Percentiles rank a stretch among this genome's conserved stretches.
Conservation (phyloP, 805 yeast genomes). For the Cyberlindnera japonica region DNA sequence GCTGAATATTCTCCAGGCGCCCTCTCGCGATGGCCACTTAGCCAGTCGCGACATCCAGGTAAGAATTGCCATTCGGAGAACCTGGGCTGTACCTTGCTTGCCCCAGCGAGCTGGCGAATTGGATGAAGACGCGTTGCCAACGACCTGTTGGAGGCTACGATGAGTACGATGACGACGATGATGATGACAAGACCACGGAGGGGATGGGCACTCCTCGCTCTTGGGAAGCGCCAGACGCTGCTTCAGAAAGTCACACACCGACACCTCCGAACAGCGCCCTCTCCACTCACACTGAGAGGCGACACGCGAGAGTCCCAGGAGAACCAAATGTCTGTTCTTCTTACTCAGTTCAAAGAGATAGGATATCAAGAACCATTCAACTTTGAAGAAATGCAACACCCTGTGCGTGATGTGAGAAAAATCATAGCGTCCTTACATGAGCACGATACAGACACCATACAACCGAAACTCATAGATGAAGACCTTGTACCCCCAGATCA, state of each 20-base stretch:
- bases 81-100: no score
- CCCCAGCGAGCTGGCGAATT: no score
- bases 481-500: background rate
- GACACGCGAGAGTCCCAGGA: no score
- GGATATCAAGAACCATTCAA: slow-evolving; percentile 8
- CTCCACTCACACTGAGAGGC: background rate
- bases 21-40: slow-evolving; percentile 1
- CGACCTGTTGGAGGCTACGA: no score
- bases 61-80: no score
- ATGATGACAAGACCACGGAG: no score
- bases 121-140: no score
- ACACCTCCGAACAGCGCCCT: background rate
- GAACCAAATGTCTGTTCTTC: background rate
- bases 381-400: background rate
- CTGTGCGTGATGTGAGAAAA: slow-evolving; percentile 5
- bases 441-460: no score
- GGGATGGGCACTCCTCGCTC: no score
- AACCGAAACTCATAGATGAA: background rate
- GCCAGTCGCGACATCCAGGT: no score
- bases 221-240: no score
- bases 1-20: slow-evolving; percentile 1
- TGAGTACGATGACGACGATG: no score
- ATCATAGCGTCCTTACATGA: slow-evolving; percentile 2
- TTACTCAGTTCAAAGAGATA: slow-evolving; percentile 1
- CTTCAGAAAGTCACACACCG: background rate